Conservation (phyloP, 2,329 filamentous ascomycete species). For the Chrysosphaeria jannelii region DNA sequence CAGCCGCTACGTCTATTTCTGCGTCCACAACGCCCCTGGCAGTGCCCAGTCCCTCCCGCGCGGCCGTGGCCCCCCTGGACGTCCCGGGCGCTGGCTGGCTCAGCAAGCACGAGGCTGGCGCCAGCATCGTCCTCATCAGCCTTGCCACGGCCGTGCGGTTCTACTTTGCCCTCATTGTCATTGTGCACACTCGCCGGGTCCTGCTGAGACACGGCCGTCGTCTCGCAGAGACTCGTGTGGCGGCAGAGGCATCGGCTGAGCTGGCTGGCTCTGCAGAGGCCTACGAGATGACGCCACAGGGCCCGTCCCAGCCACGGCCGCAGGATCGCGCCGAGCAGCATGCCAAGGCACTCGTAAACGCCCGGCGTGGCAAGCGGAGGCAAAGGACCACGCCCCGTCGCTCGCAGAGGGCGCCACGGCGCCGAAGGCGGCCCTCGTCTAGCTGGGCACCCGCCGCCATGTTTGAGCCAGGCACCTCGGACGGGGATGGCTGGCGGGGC, state of each 20-base stretch:
- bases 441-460: conserved; percentile 11
- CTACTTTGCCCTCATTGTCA: conserved; percentile 62
- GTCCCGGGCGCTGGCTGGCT: conserved; percentile 5
- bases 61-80: conserved; percentile 2
- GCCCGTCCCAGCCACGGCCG: conserved; percentile 3
- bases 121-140: conserved; percentile 50
- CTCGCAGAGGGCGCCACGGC: background rate
- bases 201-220: conserved; percentile 34
- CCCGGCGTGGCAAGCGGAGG: too few relatives aligned
- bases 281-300: conserved; percentile 7
- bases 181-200: conserved; percentile 53
- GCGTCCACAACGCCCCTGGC: conserved; percentile 1
- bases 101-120: conserved; percentile 26
- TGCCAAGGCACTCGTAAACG: too few relatives aligned
- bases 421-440: background rate
- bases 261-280: background rate
- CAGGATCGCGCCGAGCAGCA: conserved; percentile 1
- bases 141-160: conserved; percentile 44
- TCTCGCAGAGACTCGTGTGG: conserved; percentile 5
- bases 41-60: background rate
- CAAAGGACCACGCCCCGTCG: background rate
- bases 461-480: conserved; percentile 37
- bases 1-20: too few relatives aligned
- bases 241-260: conserved; percentile 9
- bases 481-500: conserved; percentile 53